Conservation (phyloP, 1,284 basidiomycete species). For the Lentinus polychrous region DNA sequence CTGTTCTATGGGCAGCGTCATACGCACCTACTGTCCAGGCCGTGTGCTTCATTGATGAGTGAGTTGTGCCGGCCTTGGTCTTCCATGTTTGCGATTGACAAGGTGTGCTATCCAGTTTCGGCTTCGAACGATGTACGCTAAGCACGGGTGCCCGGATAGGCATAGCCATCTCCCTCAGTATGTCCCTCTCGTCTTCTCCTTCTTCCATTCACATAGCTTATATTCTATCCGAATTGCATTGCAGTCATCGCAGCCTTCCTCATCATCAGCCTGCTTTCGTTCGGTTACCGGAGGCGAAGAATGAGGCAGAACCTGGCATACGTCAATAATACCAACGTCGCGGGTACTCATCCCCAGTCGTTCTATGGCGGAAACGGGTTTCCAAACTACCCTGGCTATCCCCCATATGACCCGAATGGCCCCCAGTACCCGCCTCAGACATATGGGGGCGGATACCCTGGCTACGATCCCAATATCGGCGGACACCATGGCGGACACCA, state of each 20-base stretch:
- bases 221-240: not conserved
- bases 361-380: slow-evolving; percentile 2
- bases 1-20: slow-evolving; percentile 9
- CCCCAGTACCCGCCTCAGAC: slow-evolving; percentile 20
- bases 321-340: slow-evolving; percentile 12
- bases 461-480: slow-evolving; percentile 15
- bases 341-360: not conserved
- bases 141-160: slow-evolving; percentile 21
- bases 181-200: slow-evolving; percentile 6
- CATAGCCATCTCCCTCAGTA: slow-evolving; percentile 24
- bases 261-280: slow-evolving; percentile 10
- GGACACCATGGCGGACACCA: no score
- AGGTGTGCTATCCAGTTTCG: slow-evolving; percentile 10
- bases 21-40: slow-evolving; percentile 17
- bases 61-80: slow-evolving; percentile 2
- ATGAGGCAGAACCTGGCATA: slow-evolving; percentile 18
- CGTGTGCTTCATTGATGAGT: slow-evolving; percentile 18
- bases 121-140: slow-evolving; percentile 18
- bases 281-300: slow-evolving; percentile 14
- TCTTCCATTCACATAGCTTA: slow-evolving; percentile 1
- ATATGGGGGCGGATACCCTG: slow-evolving; percentile 10
- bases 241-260: slow-evolving; percentile 13
- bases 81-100: not conserved
- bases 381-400: slow-evolving; percentile 4
- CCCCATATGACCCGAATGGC: slow-evolving; percentile 7